Conservation (phyloP, 768 basidiomycete species). For the Pleurotus cornucopiae region DNA sequence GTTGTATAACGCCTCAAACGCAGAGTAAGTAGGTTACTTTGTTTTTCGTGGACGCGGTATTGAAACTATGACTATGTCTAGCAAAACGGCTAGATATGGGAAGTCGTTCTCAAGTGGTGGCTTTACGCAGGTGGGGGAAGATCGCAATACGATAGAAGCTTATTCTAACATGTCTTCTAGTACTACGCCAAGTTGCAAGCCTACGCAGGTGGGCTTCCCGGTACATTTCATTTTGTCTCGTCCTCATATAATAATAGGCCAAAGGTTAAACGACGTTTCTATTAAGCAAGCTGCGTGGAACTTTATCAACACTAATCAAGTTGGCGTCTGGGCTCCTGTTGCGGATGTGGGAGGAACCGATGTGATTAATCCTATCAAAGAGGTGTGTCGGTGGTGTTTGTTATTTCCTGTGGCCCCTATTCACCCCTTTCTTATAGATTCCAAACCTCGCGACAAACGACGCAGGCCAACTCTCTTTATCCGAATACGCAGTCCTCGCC, state of each 20-base stretch:
- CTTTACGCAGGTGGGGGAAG: conserved; percentile 17
- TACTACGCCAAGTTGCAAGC: conserved; percentile 35
- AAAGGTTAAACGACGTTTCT: conserved; percentile 26
- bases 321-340: conserved; percentile 30
- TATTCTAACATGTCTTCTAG: too few species aligned
- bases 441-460: conserved; percentile 33
- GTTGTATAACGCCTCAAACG: conserved; percentile 29
- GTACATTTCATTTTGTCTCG: background rate
- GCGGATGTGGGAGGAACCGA: conserved; percentile 37
- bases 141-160: too few species aligned
- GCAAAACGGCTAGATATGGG: conserved; percentile 32
- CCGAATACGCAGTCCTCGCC: conserved; percentile 31
- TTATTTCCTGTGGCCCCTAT: background rate
- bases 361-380: conserved; percentile 42
- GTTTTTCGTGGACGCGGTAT: too few species aligned
- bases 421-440: conserved; percentile 18
- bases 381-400: conserved; percentile 21
- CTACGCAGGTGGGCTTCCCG: conserved; percentile 23
- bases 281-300: conserved; percentile 33
- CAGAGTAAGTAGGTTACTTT: conserved; percentile 21
- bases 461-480: conserved; percentile 26
- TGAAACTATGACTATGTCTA: conserved; percentile 10
- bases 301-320: conserved; percentile 24
- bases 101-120: conserved; percentile 29
- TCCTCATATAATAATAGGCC: conserved; percentile 9